Evolutionary conservation across 495 filamentous ascomycete species (phyloP).

Genomic region (Penicillium cinerascens): DNA sequence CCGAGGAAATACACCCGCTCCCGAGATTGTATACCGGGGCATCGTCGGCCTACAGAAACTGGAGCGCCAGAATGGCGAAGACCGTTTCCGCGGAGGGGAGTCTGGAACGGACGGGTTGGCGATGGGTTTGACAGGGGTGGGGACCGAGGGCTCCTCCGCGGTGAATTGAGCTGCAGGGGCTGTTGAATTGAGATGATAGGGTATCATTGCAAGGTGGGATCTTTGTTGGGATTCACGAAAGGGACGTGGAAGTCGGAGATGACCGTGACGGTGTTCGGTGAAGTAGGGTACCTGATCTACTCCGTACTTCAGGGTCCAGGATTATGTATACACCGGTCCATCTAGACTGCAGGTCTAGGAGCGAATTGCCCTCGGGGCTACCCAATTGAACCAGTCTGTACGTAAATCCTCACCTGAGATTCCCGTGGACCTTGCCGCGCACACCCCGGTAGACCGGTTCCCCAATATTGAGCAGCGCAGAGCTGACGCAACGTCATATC

Average conservation of each 20-base stretch:
- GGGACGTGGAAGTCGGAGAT: slow-evolving; percentile 5
- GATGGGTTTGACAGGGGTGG: neutral
- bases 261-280: slow-evolving; percentile 5
- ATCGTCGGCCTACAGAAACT: neutral
- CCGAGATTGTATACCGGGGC: slow-evolving; percentile 5
- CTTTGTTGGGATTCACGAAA: neutral
- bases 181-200: neutral
- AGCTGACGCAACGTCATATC: neutral
- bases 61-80: slow-evolving; percentile 2
- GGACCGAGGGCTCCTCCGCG: too few relatives aligned
- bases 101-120: neutral
- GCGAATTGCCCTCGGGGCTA: neutral
- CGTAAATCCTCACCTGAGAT: neutral
- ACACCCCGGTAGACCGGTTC: neutral
- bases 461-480: neutral
- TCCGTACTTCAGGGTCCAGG: slow-evolving; percentile 12
- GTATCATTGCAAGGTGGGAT: neutral
- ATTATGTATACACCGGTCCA: neutral
- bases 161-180: neutral
- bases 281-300: slow-evolving; percentile 4
- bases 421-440: neutral
- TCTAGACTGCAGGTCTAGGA: neutral
- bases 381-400: neutral
- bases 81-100: slow-evolving; percentile 6
- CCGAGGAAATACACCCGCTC: slow-evolving; percentile 10